These are phyloP conservation scores for Chenopodium formosanum DNA, from an alignment of 148 eudicot species.

Conservation along the genomic window DNA sequence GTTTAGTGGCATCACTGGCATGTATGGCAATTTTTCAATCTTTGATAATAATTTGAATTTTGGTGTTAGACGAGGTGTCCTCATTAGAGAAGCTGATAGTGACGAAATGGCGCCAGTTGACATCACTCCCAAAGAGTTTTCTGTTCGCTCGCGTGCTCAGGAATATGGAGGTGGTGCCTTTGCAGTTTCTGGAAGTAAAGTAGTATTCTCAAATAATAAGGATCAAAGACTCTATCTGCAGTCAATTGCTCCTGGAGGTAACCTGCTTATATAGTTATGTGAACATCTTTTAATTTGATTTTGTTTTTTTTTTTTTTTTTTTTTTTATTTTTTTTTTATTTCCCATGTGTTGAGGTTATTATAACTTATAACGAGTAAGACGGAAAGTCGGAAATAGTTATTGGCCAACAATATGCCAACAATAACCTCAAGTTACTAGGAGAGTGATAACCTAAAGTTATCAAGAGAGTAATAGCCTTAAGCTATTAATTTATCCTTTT, in stretches of 20 bases:
- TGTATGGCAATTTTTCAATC: neutral
- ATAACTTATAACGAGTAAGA: neutral
- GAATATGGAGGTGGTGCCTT: conserved; percentile 97
- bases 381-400: no score
- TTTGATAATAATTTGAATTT: neutral
- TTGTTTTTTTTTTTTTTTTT: neutral
- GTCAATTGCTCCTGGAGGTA: conserved; percentile 48
- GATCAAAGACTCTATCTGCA: conserved; percentile 77
- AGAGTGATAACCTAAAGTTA: no score
- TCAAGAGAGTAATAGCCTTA: no score
- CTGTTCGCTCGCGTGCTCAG: conserved; percentile 74
- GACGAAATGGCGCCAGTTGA: conserved; percentile 51
- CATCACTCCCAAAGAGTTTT: conserved; percentile 70
- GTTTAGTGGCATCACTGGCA: neutral
- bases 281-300: neutral
- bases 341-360: neutral
- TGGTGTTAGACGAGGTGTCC: conserved; percentile 53
- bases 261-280: conserved; percentile 3
- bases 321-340: neutral
- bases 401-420: no score
- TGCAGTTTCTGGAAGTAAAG: conserved; percentile 44
- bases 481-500: no score
- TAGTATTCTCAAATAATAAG: conserved; percentile 63
- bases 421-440: no score
- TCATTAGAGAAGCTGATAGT: conserved; percentile 55